A percentile compares a stretch with the other conserved stretches of the same genome.
Conservation (phyloP, 768 basidiomycete genomes). For the Coprinopsis sp. region DNA sequence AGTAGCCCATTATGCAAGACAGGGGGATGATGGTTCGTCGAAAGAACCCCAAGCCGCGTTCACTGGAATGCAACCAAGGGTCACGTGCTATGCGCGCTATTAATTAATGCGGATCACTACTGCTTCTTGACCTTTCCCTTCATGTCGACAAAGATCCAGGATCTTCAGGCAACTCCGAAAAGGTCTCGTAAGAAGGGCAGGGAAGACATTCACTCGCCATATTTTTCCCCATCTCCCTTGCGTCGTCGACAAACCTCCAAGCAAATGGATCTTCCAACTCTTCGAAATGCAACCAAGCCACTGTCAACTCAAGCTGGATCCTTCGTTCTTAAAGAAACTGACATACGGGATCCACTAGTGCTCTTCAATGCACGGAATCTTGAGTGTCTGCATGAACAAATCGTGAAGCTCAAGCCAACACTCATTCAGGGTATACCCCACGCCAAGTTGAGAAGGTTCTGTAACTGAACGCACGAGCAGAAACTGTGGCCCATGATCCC, state of each 20-base stretch:
- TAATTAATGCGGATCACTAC: too few species aligned
- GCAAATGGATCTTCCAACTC: too few species aligned
- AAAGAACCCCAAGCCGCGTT: neutral
- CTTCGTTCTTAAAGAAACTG: too few species aligned
- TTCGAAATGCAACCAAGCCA: too few species aligned
- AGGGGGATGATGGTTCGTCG: conserved; percentile 1
- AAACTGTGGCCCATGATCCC: conserved; percentile 48
- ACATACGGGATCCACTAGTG: conserved; percentile 26
- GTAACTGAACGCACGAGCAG: conserved; percentile 25
- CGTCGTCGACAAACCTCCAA: too few species aligned
- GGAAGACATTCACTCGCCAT: too few species aligned
- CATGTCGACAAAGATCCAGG: too few species aligned
- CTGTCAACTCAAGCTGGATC: too few species aligned
- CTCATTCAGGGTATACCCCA: conserved; percentile 35
- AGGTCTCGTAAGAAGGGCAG: too few species aligned
- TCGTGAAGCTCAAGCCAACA: conserved; percentile 27
- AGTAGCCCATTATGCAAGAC: conserved; percentile 65
- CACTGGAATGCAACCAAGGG: neutral
- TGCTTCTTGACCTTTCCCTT: too few species aligned
- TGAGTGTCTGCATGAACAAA: conserved; percentile 18
- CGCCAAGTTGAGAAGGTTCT: neutral
- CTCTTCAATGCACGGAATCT: conserved; percentile 22
- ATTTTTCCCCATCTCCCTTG: too few species aligned
- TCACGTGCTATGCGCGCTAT: conserved; percentile 5
- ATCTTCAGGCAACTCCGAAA: too few species aligned